Evolutionary conservation across 371 early-diverging fungal species (phyloP).

Genomic region (Apophysomyces ossiformis): DNA sequence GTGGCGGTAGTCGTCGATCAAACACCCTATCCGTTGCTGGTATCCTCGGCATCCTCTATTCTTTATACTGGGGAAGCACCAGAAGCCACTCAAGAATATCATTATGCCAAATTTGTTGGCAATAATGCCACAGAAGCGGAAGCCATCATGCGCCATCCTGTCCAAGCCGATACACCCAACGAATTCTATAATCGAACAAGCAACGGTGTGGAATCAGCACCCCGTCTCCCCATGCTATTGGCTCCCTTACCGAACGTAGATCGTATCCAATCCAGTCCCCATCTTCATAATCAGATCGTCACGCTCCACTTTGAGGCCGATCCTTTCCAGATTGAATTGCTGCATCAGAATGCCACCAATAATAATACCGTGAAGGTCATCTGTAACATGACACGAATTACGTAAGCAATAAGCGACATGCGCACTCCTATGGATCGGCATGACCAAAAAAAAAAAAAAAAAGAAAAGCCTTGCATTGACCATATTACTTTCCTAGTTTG

Average conservation of each 20-base stretch:
- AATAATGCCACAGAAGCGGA: conserved; percentile 4
- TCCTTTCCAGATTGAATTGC: conserved; percentile 19
- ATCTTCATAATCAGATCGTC: conserved; percentile 20
- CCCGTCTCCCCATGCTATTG: conserved; percentile 12
- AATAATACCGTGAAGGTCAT: conserved; percentile 9
- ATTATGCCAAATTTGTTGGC: conserved; percentile 8
- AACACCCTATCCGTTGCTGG: conserved; percentile 14
- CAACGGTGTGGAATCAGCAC: neutral
- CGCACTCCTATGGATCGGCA: too few relatives aligned
- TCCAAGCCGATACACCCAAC: conserved; percentile 15
- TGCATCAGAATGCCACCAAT: conserved; percentile 16
- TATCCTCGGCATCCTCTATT: conserved; percentile 1
- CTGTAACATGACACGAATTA: conserved; percentile 22
- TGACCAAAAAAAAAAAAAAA: too few relatives aligned
- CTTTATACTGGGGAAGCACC: conserved; percentile 26
- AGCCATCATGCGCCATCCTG: conserved; percentile 17
- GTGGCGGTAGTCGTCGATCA: conserved; percentile 26
- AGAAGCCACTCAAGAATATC: conserved; percentile 10
- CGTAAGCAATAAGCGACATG: conserved; percentile 11
- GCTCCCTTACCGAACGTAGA: conserved; percentile 22
- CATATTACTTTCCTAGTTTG: conserved; percentile 13
- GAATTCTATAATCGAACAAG: conserved; percentile 27
- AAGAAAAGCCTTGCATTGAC: too few relatives aligned
- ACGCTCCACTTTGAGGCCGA: conserved; percentile 25
- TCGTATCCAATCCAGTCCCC: conserved; percentile 25